Base-by-base conservation (phyloP, 768 basidiomycete species). In the Suillus decipiens region DNA sequence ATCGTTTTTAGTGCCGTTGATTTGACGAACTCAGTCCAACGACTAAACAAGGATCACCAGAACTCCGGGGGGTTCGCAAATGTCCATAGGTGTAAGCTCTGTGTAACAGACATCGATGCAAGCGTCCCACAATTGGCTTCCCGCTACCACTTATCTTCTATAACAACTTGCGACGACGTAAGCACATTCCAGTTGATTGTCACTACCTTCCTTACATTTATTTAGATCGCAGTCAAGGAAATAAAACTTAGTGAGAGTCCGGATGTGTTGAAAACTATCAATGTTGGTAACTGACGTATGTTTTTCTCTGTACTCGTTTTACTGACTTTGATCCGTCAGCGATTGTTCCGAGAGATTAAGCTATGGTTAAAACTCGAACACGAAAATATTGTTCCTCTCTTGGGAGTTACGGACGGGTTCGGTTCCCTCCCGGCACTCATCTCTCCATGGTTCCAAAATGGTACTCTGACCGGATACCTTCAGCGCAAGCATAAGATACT, bases 381-480 rank as follows among this genome's bases (percentile, higher is more conserved):
- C 60, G 60, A 22, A 22, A 77, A 77, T 33, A 54, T 77, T 5
- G 39, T 78, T 33, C 73, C 73, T 17, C 64, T 77, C 2, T 69
- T 68, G 3, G 76, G 76, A 22, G 69, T 66, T 12, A 66, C 70
- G 19, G 62, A 28, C 1, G 71, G 64, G 37, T 77, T 71, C 59
- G 76, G 77, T 1, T 69, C 70, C 3, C 71, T 72, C 58, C 51
- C 64, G 6, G 74, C 77, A 5, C 76, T 77, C 73, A 68, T 77
- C 22, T 77, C 64, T 36, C 76, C 76, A 1, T 76, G 75, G 75
- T 54, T 69, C 17, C 72, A 75, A 8, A 69, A 75, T 34, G 75
- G 74, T 0, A 47, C 64, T 22, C 64, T 76, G 7, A 64, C 66
- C 2, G 42, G 60, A 1, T 76, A 75, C 54, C 60, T 76, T 39